Percentiles rank a stretch among this genome's conserved stretches.
phyloP scores from a whole-genome alignment of 805 yeast genomes.

The Candida bentonensis region DNA sequence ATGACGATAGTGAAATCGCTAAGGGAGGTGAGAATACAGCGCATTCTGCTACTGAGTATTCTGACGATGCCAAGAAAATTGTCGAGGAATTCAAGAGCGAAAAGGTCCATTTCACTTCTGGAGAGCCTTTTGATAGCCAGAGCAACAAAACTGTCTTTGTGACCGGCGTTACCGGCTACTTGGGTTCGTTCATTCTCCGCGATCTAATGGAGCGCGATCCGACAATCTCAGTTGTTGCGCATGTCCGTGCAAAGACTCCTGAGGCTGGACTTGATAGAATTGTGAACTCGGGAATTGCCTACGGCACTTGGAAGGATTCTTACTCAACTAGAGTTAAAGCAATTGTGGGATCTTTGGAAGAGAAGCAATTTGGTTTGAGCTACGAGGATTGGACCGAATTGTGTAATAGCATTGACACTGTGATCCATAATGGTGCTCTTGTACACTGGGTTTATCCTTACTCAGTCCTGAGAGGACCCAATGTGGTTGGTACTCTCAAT shows the following conservation, averaged over 20 bases:
- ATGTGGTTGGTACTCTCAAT: conserved; percentile 77
- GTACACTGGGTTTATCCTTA: conserved; percentile 99
- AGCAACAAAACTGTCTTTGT: conserved; percentile 51
- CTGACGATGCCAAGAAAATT: conserved; percentile 54
- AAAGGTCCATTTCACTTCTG: conserved; percentile 28
- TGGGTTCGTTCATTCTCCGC: conserved; percentile 77
- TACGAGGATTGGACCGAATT: conserved; percentile 44
- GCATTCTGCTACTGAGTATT: conserved; percentile 36
- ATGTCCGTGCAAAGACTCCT: conserved; percentile 71
- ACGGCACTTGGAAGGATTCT: conserved; percentile 62
- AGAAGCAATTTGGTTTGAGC: conserved; percentile 55
- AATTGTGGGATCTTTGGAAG: conserved; percentile 71
- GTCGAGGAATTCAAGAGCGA: conserved; percentile 21
- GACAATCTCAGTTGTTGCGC: conserved; percentile 59
- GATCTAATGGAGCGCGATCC: conserved; percentile 51
- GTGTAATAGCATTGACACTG: conserved; percentile 52
- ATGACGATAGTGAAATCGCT: conserved; percentile 26
- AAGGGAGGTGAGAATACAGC: conserved; percentile 19
- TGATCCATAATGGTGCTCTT: conserved; percentile 92
- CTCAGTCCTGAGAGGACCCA: conserved; percentile 77
- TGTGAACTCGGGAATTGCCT: conserved; percentile 58
- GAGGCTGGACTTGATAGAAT: conserved; percentile 66
- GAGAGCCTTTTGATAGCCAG: conserved; percentile 23
- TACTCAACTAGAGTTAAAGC: conserved; percentile 49
- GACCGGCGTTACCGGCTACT: conserved; percentile 94